Evolutionary conservation across 2,329 filamentous ascomycete species (phyloP), one percentile per base, ranked within the genome.

Genomic region (Cordyceps pruinosa): DNA sequence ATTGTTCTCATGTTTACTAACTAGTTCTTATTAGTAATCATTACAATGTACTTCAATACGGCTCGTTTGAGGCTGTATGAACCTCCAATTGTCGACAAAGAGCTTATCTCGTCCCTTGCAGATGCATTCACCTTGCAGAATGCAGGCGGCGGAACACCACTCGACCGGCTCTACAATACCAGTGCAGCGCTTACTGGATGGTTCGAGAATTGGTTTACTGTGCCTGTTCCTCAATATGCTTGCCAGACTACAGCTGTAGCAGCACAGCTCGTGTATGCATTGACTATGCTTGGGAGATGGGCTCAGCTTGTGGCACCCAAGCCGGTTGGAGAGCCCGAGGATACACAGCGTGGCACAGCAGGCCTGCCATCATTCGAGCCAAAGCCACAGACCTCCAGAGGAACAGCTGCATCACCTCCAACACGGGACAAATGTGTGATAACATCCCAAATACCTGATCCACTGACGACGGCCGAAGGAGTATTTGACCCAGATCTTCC

Each of bases 241-340:
- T 69, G 72, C 30, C 68, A 80, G 25, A 77, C 80, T 0, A 74
- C 80, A 9, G 68, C 74, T 0, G 63, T 73, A 0, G 76, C 71
- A 34, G 66, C 73, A 1, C 76, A 82, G 54, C 66, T 82, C 0
- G 72, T 81, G 4, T 78, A 80, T 53, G 75, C 73, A n/a, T 66
- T 79, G 42, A 76, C 72, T 5, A 78, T 80, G 72, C 69, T 81
- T 0, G 73, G 76, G 1, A 72, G 78, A 7, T 81, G 78, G 78
- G 74, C 76, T 5, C 78, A 77, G 44, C 68, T 80, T 0, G 69
- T 75, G 0, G 72, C 71, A 0, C 73, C 73, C 0, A 71, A 71
- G 23, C 65, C 66, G 0, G 58, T 46, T n/a, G 52, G 37, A 5
- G 34, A 45, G 41, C 21, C 52, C 15, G 53, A 52, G 15, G 53